Conservation (phyloP, 2,329 filamentous ascomycete genomes). For the Fonsecaea multimorphosa region DNA sequence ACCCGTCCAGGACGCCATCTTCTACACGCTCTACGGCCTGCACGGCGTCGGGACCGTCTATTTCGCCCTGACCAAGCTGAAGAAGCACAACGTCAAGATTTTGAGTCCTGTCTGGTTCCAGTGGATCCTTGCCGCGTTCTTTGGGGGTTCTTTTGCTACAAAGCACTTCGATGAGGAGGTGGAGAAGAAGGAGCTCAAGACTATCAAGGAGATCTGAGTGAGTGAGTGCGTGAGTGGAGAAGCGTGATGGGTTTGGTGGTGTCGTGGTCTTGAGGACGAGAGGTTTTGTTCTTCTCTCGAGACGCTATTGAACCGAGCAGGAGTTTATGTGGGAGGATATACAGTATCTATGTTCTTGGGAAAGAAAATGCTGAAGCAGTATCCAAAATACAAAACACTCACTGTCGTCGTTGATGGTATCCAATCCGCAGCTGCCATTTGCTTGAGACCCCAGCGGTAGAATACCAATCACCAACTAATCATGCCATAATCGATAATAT, state of each 20-base stretch:
- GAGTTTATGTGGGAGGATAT: background rate
- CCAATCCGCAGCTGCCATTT: background rate
- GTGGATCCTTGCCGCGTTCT: conserved; percentile 32
- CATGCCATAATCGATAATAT: background rate
- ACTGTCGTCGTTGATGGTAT: background rate
- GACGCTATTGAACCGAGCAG: background rate
- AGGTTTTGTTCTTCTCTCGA: background rate
- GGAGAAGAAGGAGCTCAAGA: conserved; percentile 32
- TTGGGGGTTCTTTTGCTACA: conserved; percentile 23
- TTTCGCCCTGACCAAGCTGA: conserved; percentile 30
- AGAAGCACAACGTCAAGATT: conserved; percentile 29
- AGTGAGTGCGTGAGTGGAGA: background rate
- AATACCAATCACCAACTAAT: background rate
- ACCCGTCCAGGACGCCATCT: conserved; percentile 31
- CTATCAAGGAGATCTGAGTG: conserved; percentile 30
- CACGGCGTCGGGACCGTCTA: conserved; percentile 24
- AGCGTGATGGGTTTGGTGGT: background rate
- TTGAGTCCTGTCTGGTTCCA: conserved; percentile 32
- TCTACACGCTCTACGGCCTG: conserved; percentile 30
- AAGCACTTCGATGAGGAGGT: conserved; percentile 32
- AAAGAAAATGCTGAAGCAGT: background rate
- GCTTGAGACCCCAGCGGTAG: background rate
- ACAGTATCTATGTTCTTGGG: background rate
- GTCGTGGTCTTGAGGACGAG: background rate
- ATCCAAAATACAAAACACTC: background rate